phyloP scores from a whole-genome alignment of 495 filamentous ascomycete species.

The Elaphomyces granulatus region DNA sequence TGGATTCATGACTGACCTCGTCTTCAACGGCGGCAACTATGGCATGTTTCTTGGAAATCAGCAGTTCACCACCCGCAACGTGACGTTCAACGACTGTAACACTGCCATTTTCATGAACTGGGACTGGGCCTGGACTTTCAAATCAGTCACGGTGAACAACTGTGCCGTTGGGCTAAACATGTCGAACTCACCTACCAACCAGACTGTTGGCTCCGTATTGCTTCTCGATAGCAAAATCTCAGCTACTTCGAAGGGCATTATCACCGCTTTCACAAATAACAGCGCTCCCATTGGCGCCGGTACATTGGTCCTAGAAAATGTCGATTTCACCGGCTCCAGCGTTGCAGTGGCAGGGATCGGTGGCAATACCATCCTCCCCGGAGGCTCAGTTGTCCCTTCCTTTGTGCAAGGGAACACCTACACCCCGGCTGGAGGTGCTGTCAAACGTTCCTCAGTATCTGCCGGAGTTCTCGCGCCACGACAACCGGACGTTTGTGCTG shows the following conservation, averaged over 20 bases:
- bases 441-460: conserved; percentile 17
- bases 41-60: conserved; percentile 85
- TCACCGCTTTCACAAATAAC: conserved; percentile 51
- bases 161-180: conserved; percentile 73
- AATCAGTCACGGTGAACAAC: conserved; percentile 67
- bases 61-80: conserved; percentile 86
- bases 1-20: conserved; percentile 76
- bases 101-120: conserved; percentile 90
- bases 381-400: conserved; percentile 53
- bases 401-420: conserved; percentile 69
- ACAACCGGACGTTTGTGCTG: conserved; percentile 44
- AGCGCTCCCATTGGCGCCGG: conserved; percentile 52
- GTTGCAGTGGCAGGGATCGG: conserved; percentile 38
- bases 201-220: conserved; percentile 67
- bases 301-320: conserved; percentile 74
- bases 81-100: conserved; percentile 78
- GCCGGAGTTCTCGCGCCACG: conserved; percentile 4
- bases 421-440: conserved; percentile 19
- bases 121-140: conserved; percentile 88
- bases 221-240: conserved; percentile 66
- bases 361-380: conserved; percentile 47
- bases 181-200: conserved; percentile 44
- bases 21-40: conserved; percentile 74
- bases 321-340: conserved; percentile 50
- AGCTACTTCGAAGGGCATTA: conserved; percentile 57